Percentiles rank a stretch among this genome's conserved stretches.
phyloP scores from a whole-genome alignment of 345 rosid genomes.

The Kernera saxatilis region DNA sequence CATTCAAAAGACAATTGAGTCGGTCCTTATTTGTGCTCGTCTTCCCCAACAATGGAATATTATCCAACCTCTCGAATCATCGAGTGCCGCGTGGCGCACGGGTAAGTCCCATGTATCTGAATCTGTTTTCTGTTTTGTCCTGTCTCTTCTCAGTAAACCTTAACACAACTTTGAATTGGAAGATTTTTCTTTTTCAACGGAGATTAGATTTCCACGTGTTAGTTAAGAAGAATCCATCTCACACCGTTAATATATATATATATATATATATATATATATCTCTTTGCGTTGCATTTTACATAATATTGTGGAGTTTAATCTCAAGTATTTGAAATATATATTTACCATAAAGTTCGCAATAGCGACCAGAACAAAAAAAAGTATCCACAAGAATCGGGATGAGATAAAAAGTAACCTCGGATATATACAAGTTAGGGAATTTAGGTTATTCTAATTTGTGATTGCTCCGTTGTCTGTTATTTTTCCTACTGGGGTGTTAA shows the following conservation, averaged over 20 bases:
- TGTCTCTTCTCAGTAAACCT: not conserved
- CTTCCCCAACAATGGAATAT: constrained; percentile 25
- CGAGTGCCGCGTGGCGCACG: constrained; percentile 16
- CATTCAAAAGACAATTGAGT: constrained; percentile 17
- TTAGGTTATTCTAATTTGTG: not conserved
- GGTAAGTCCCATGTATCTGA: constrained; percentile 12
- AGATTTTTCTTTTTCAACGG: not conserved
- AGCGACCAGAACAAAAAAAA: constrained; percentile 1
- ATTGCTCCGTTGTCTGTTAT: too few relatives aligned
- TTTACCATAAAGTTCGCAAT: constrained; percentile 1
- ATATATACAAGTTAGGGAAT: not conserved
- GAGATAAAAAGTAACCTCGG: not conserved
- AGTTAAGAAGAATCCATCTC: not conserved
- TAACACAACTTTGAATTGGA: not conserved
- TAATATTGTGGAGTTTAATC: not conserved
- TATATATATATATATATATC: too few relatives aligned
- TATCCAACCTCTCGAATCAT: constrained; percentile 8
- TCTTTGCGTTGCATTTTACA: not conserved
- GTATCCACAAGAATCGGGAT: not conserved
- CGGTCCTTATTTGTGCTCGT: constrained; percentile 5
- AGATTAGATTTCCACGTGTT: not conserved
- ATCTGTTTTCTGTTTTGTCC: constrained; percentile 2
- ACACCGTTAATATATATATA: too few relatives aligned
- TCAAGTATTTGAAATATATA: not conserved
- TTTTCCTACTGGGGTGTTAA: too few relatives aligned